phyloP scores from a whole-genome alignment of 1,139 yeast species.

The Meyerozyma sp. region DNA sequence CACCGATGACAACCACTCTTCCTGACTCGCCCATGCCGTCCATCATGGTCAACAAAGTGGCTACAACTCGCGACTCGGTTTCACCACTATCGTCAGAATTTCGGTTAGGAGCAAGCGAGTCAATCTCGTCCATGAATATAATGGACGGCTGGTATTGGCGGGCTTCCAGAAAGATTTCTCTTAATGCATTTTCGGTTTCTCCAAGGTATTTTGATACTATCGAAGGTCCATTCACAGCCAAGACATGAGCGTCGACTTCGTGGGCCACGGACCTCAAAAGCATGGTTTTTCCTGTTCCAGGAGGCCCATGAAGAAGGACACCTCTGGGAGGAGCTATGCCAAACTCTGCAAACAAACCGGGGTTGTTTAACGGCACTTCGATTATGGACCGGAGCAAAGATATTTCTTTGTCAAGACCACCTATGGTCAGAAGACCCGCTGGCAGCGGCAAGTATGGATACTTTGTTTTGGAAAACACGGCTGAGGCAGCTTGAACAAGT shows the following conservation, averaged over 20 bases:
- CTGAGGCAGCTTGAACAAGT: constrained; percentile 8
- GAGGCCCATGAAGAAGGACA: constrained; percentile 86
- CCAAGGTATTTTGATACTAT: constrained; percentile 90
- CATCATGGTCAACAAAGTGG: constrained; percentile 82
- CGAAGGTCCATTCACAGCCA: constrained; percentile 85
- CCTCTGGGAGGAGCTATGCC: constrained; percentile 94
- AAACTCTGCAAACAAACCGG: constrained; percentile 72
- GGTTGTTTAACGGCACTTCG: constrained; percentile 75
- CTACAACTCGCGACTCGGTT: constrained; percentile 83
- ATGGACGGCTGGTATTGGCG: constrained; percentile 78
- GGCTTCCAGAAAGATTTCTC: constrained; percentile 85
- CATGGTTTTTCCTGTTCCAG: constrained; percentile 97
- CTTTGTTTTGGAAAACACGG: constrained; percentile 17
- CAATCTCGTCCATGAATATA: constrained; percentile 87
- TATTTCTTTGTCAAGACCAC: constrained; percentile 72
- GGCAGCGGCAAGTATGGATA: constrained; percentile 39
- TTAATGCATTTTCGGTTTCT: constrained; percentile 80
- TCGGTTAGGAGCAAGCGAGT: constrained; percentile 81
- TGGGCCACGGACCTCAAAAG: constrained; percentile 75
- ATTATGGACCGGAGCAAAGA: constrained; percentile 59
- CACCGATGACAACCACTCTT: constrained; percentile 73
- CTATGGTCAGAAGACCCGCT: constrained; percentile 51
- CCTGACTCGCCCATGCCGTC: constrained; percentile 79
- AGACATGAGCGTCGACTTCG: constrained; percentile 69
- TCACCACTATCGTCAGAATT: constrained; percentile 84